Evolutionary conservation across 176 grass and related monocot species (phyloP).

Genomic region (Oryza officinalis): DNA sequence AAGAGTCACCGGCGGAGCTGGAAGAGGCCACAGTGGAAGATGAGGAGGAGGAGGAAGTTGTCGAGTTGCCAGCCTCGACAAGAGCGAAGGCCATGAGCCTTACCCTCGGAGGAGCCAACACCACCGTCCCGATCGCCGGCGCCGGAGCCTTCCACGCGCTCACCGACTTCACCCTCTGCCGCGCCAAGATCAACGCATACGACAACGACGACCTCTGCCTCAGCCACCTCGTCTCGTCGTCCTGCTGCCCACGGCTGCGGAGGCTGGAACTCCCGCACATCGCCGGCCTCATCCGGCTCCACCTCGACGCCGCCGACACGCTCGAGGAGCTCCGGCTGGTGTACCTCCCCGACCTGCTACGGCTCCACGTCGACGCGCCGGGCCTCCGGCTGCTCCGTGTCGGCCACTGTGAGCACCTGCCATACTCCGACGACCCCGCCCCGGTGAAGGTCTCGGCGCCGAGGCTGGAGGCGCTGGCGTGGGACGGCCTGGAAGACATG

Average conservation of each 20-base stretch:
- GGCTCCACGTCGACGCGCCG: neutral
- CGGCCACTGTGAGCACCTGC: neutral
- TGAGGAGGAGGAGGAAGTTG: too few species aligned
- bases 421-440: neutral
- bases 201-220: neutral
- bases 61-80: too few species aligned
- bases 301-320: neutral
- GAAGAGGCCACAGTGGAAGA: too few species aligned
- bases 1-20: too few species aligned
- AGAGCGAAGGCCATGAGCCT: conserved; percentile 13
- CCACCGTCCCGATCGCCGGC: neutral
- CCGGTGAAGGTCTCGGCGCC: neutral
- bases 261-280: neutral
- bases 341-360: neutral
- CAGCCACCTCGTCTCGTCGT: neutral
- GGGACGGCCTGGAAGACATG: neutral
- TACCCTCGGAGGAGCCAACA: neutral
- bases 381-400: conserved; percentile 9
- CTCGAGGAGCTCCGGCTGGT: conserved; percentile 21
- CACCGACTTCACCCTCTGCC: conserved; percentile 13
- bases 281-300: conserved; percentile 17
- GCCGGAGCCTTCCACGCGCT: conserved; percentile 18
- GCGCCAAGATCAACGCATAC: neutral
- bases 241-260: neutral
- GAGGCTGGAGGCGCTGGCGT: neutral